phyloP scores from a whole-genome alignment of 1,284 basidiomycete species.

The Rhodotorula glutinis region DNA sequence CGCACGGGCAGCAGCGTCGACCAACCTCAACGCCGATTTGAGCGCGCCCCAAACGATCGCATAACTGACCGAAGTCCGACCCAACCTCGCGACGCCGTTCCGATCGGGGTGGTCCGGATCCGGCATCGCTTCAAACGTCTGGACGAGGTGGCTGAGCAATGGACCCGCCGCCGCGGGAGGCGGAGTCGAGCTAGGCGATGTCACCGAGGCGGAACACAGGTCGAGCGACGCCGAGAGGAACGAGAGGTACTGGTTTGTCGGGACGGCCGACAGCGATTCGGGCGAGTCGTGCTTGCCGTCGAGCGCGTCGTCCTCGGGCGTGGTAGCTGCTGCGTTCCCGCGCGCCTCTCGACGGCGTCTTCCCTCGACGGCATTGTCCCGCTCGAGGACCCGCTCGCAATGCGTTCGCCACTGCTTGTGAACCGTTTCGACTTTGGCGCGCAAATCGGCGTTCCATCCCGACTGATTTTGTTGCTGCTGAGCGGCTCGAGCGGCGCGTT shows the following conservation, averaged over 20 bases:
- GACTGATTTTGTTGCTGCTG: neutral
- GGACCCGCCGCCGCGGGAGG: neutral
- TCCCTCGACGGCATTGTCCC: neutral
- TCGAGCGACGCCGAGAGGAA: conserved; percentile 26
- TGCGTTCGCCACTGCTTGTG: conserved; percentile 33
- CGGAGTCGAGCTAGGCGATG: too few species aligned
- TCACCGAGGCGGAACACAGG: neutral
- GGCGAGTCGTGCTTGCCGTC: conserved; percentile 9
- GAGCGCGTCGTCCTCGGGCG: neutral
- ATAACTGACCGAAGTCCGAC: conserved; percentile 22
- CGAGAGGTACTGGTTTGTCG: conserved; percentile 32
- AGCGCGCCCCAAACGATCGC: conserved; percentile 21
- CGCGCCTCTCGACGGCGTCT: neutral
- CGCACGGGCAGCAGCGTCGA: neutral
- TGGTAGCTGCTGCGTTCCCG: neutral
- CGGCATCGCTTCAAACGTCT: conserved; percentile 28
- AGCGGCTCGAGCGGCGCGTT: neutral
- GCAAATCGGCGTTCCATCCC: conserved; percentile 10
- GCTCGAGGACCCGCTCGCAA: conserved; percentile 4
- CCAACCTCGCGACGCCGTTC: neutral
- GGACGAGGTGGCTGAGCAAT: conserved; percentile 9
- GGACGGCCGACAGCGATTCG: conserved; percentile 20
- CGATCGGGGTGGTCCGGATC: neutral
- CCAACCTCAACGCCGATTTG: neutral
- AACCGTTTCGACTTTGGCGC: conserved; percentile 29